Evolutionary conservation across 108 stramenopile species (phyloP), one percentile per base, ranked within the genome.

Genomic region (Ochromonas danica): DNA sequence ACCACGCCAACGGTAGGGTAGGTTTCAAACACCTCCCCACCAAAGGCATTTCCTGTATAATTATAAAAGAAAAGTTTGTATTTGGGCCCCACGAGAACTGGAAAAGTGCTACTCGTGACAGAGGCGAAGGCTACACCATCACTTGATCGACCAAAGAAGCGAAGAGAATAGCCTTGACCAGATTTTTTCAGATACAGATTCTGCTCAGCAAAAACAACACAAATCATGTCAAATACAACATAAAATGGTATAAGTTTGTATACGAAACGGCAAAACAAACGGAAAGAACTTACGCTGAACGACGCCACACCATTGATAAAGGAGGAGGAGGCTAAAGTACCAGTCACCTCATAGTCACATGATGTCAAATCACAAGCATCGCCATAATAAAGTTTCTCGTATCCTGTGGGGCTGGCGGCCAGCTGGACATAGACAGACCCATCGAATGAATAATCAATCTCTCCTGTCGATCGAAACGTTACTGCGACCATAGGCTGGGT

Each of bases 101-200:
- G 25, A 36, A 67, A 67, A 10, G 33, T 31, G 6, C 14, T 3
- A 67, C 30, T 31, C 10, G 3, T 33, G 6, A 67, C 63, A 3
- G 25, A 31, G 6, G 63, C 63, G 35, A 67, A 28, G 10, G 63
- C 30, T 67, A 14, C 14, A 67, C 10, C 31, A 36, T 28, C 31
- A 6, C 33, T 25, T 6, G 17, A 14, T 28, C 63, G 17, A 10
- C 33, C 63, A 6, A 33, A 14, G 35, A 67, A 67, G 14, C 35
- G 63, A 67, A 67, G 27, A 6, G 63, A 31, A 67, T 67, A 67
- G 17, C 33, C 45, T 51, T 51, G 10, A 25, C 63, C 63, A 36
- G 35, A 3, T 28, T 28, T 22, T 35, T 28, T 67, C 10, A 67
- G 35, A 67, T 67, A 67, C 17, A 67, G 35, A 36, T 33, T 67